Base-by-base conservation (phyloP, 148 eudicot species). In the Tetragonia tetragonoides region DNA sequence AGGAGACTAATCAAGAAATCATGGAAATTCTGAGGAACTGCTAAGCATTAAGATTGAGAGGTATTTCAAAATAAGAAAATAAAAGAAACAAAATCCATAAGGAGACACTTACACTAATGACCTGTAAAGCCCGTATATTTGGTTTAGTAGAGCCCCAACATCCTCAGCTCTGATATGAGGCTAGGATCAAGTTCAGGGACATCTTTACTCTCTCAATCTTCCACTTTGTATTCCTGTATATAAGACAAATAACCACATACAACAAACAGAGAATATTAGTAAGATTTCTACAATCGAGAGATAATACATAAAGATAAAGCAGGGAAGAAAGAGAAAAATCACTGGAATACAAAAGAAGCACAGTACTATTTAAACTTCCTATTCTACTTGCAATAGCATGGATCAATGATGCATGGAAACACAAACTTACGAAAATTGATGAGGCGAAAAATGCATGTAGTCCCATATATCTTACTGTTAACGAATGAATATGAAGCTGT, bases 81-180 rank as follows among this genome's bases (percentile, higher is more conserved):
- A 0, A 7, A 37, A 16, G 1, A 17, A 63, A 23, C 1, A 12
- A 38, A 51, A 0, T 4, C 10, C 11, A 39, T n/a, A n/a, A n/a
- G n/a, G n/a, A 72, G 65, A 70, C 54, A 64, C 80, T 60, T 68
- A 68, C 75, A 59, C 4, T 54, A 68, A 73, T 63, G 64, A 18
- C 78, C 68, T 12, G 17, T 39, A 12, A 63, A 75, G 53, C 23
- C 54, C 17, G 54, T 9, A 65, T 39, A 66, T 66, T 66, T 24
- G 41, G 4, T 63, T 89, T 74, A 93, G 83, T 84, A 93, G 42
- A 95, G 97, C 81, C 97, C 97, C 83, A 95, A 75, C 96, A 93
- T 91, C 81, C 97, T 88, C 79, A 95, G 87, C 87, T 95, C 99
- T 9, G 97, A 86, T 42, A 93, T 85, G 74, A 93, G 99, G 79